Base-by-base conservation (phyloP, 1,284 basidiomycete genomes). In the Trichosporon coremiiforme region DNA sequence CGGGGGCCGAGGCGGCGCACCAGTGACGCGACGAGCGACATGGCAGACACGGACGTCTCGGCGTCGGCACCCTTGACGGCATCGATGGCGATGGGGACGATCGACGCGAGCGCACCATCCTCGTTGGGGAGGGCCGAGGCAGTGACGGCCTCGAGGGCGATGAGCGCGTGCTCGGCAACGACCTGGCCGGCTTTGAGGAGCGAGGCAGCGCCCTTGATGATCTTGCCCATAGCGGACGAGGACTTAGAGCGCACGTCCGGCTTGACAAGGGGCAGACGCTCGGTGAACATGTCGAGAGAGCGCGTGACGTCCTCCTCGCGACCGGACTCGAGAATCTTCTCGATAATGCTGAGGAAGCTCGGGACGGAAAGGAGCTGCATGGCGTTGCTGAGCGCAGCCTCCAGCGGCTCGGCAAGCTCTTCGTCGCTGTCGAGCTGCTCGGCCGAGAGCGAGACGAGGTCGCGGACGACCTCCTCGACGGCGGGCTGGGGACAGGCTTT, bases 1-100 rank as follows among this genome's bases (percentile, higher is more conserved):
- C 94, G 89, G 22, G 94, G 92, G 0, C 92, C 93, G n/a, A 95
- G 87, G 68, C 89, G 90, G 20, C 86, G 82, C 29, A 74, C 67
- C 9, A 75, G 69, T 6, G 74, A 65, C 10, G 76, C 73, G 65
- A 93, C 84, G 22, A 89, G 86, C 7, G 87, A 82, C 55, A 95
- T 79, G 17, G 87, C 86, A 5, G 57, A 65, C 1, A 85, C 80
- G 67, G 92, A 75, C 0, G 87, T 88, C 36, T 74, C 69, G n/a
- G 80, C 75, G 35, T 65, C 84, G 75, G 22, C 80, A 78, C 36
- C 84, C 80, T 65, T 84, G 36, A 75, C 83, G 82, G 86, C 83
- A 6, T 84, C 79, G 36, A 94, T 82, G 2, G 91, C 78, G 1
- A 85, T 78, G 2, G 90, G 89, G 4, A 94, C 80, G 8, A 87